These are phyloP conservation scores for Termitomyces bulborhizus DNA, from an alignment of 768 basidiomycete genomes.

Conservation along the genomic window DNA sequence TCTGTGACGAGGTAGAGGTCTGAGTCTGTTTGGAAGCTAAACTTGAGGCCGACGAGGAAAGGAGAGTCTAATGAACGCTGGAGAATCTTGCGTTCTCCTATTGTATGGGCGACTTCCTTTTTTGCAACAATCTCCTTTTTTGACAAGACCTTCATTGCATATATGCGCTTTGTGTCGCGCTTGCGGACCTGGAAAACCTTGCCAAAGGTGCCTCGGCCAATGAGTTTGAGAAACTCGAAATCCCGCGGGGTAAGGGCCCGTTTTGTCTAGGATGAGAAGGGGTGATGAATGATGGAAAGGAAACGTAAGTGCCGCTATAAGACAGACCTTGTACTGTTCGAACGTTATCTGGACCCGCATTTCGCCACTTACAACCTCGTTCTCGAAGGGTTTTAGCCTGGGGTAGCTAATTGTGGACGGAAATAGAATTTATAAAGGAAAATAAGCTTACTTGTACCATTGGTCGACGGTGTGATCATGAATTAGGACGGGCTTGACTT, in stretches of 20 bases:
- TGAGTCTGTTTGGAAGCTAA: conserved; percentile 93
- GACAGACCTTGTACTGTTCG: conserved; percentile 79
- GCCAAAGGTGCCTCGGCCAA: conserved; percentile 97
- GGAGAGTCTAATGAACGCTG: conserved; percentile 90
- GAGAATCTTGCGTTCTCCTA: conserved; percentile 98
- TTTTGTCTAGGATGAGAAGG: conserved; percentile 51
- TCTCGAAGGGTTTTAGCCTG: conserved; percentile 71
- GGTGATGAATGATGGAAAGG: conserved; percentile 1
- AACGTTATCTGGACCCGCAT: conserved; percentile 94
- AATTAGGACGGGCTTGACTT: conserved; percentile 86
- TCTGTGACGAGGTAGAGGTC: conserved; percentile 97
- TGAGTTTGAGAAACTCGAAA: conserved; percentile 98
- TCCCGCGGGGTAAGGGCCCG: conserved; percentile 88
- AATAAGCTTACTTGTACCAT: conserved; percentile 80
- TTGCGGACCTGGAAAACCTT: conserved; percentile 99
- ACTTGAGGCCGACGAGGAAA: conserved; percentile 97
- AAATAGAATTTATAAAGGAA: conserved; percentile 6
- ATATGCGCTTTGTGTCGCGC: conserved; percentile 95
- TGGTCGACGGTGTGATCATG: conserved; percentile 95
- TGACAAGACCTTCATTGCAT: conserved; percentile 98
- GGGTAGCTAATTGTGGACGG: conserved; percentile 11
- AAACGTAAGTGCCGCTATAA: conserved; percentile 9
- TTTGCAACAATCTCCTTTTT: conserved; percentile 99
- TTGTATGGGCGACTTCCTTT: conserved; percentile 99
- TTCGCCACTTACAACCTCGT: conserved; percentile 85